Evolutionary conservation across 306 rosid species (phyloP), one percentile per base, ranked within the genome.

Genomic region (Begonia fuchsioides): DNA sequence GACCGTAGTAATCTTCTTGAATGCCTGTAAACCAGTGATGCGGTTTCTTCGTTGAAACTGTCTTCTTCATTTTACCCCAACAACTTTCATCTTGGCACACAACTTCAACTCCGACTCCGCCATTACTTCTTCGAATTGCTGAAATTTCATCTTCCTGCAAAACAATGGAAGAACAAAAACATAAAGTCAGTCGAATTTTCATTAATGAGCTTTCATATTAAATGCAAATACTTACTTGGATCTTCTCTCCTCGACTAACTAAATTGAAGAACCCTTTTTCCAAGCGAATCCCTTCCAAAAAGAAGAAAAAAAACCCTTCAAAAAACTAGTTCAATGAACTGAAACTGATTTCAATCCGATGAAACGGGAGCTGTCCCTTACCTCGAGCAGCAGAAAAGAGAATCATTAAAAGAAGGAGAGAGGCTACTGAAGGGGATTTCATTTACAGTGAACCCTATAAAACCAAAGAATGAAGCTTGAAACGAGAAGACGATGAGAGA

Each of bases 1-100:
- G 86, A 67, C 83, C 80, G 55, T 55, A 78, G 57, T 82, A 78
- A 75, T 82, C 93, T 78, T 78, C 93, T 59, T 82, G 83, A 72
- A 82, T 57, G 63, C 54, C 51, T 63, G 87, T 77, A 51, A 70
- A 70, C 59, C 67, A 66, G 51, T 78, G 56, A 63, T 70, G 53
- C 63, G 86, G 51, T 60, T 72, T 75, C 63, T 67, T 68, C 63
- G 76, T 76, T 72, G 76, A 57, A 38, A 64, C 74, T 69, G 54
- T 67, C 62, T 70, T 79, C 72, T 69, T 71, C 68, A 57, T 40
- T 53, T 62, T 86, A 86, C 96, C 96, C 82, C 74, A 73, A 58
- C 73, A 62, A 38, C 69, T 10, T 56, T 70, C 67, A 18, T 73
- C 71, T 57, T 65, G 62, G 76, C 79, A 67, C 11, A 40, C 35